Percentiles rank a stretch among this genome's conserved stretches.
Evolutionary conservation across 495 filamentous ascomycete genomes (phyloP).

Genomic region (Neurospora sublineolata): DNA sequence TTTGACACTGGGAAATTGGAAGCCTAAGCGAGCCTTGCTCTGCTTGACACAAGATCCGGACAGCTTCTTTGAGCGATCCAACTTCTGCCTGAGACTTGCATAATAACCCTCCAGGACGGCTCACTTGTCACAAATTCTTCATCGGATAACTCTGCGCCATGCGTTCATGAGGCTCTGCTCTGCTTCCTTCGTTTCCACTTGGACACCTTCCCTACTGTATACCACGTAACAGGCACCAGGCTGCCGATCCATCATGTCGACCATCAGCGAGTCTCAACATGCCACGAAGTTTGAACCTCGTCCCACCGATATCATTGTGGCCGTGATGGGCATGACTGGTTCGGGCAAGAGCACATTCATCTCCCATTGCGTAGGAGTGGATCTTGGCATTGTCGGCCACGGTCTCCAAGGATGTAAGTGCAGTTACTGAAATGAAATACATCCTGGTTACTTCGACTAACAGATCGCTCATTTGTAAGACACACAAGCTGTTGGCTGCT

Average conservation of each 20-base stretch:
- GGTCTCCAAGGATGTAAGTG: not conserved
- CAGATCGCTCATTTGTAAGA: not conserved
- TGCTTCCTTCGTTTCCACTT: not conserved
- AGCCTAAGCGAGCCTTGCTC: not conserved
- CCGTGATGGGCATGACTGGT: slow-evolving; percentile 5
- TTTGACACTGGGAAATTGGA: not conserved
- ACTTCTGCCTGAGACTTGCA: not conserved
- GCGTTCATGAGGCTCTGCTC: not conserved
- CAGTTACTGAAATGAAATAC: not conserved
- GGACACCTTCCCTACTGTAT: not conserved
- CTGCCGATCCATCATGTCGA: not conserved
- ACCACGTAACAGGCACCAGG: not conserved
- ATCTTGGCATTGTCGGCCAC: not conserved
- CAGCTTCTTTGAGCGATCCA: not conserved
- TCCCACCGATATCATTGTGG: not conserved
- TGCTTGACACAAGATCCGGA: not conserved
- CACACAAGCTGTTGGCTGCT: not conserved
- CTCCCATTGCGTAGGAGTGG: not conserved
- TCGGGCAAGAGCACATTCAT: slow-evolving; percentile 9
- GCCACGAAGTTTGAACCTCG: not conserved
- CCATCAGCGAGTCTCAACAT: not conserved
- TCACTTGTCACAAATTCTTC: not conserved
- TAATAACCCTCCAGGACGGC: not conserved
- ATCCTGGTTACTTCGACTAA: not conserved
- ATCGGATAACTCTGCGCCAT: not conserved